phyloP scores from a whole-genome alignment of 2,329 filamentous ascomycete genomes.

The Colletotrichum chlorophyti region DNA sequence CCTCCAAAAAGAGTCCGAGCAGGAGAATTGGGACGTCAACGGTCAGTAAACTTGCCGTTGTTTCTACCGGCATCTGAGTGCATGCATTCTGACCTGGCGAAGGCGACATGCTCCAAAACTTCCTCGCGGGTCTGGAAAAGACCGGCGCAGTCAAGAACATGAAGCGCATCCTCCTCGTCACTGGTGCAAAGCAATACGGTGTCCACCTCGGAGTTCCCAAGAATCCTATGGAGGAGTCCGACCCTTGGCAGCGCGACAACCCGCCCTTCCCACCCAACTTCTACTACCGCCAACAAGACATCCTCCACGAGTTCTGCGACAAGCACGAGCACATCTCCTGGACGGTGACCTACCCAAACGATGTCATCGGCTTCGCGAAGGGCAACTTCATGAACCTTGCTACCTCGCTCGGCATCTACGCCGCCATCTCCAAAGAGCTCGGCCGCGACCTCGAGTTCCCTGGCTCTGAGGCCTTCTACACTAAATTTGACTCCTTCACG shows the following conservation, averaged over 20 bases:
- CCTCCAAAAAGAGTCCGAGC: slow-evolving; percentile 32
- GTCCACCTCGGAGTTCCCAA: slow-evolving; percentile 56
- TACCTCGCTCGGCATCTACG: slow-evolving; percentile 49
- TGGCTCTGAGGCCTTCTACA: slow-evolving; percentile 43
- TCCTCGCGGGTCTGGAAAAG: slow-evolving; percentile 50
- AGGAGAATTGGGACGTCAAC: slow-evolving; percentile 37
- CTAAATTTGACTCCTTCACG: slow-evolving; percentile 41
- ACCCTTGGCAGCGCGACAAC: slow-evolving; percentile 46
- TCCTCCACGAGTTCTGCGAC: slow-evolving; percentile 40
- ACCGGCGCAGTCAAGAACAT: slow-evolving; percentile 47
- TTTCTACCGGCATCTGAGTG: too few relatives aligned
- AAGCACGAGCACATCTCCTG: slow-evolving; percentile 30
- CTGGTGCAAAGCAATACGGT: slow-evolving; percentile 59
- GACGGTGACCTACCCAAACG: slow-evolving; percentile 41
- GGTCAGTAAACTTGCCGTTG: slow-evolving; percentile 10
- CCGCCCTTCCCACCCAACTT: slow-evolving; percentile 48
- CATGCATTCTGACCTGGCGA: not conserved
- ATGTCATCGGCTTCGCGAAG: slow-evolving; percentile 41
- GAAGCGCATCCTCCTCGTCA: slow-evolving; percentile 56
- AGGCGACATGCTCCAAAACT: slow-evolving; percentile 52
- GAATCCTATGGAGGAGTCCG: slow-evolving; percentile 53
- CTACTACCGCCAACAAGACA: slow-evolving; percentile 57
- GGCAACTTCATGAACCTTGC: slow-evolving; percentile 50
- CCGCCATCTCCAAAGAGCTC: slow-evolving; percentile 42
- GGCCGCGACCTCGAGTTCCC: slow-evolving; percentile 41